phyloP scores from a whole-genome alignment of 768 basidiomycete species.

The Amanita thiersii region DNA sequence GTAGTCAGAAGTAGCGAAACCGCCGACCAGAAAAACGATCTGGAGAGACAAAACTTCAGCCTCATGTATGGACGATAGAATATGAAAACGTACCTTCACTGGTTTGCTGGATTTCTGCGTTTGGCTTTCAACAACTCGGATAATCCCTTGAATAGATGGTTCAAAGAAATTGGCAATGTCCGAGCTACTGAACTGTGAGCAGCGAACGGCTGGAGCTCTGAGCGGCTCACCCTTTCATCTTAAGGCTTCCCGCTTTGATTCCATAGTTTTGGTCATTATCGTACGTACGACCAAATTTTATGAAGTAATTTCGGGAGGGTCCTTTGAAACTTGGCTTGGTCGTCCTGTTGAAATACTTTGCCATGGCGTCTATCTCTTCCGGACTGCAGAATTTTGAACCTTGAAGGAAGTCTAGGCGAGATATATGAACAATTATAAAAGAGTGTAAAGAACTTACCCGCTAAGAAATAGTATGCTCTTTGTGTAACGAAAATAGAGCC shows the following conservation, averaged over 20 bases:
- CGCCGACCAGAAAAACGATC: conserved; percentile 41
- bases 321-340: conserved; percentile 38
- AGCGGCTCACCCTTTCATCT: conserved; percentile 23
- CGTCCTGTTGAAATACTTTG: conserved; percentile 34
- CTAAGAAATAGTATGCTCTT: conserved; percentile 31
- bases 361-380: conserved; percentile 34
- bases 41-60: conserved; percentile 9
- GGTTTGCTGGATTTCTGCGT: neutral
- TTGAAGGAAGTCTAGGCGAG: conserved; percentile 31
- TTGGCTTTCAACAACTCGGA: neutral
- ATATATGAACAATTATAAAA: neutral
- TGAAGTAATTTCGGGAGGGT: conserved; percentile 29
- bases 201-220: neutral
- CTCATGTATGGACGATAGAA: neutral
- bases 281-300: conserved; percentile 37
- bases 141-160: neutral
- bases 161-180: neutral
- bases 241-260: conserved; percentile 40
- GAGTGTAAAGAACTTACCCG: conserved; percentile 18
- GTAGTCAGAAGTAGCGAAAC: conserved; percentile 42
- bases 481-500: conserved; percentile 44
- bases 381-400: conserved; percentile 32
- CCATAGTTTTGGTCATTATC: conserved; percentile 30
- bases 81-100: neutral
- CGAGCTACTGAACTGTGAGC: neutral